phyloP scores from a whole-genome alignment of 352 stramenopile species.

The Pilasporangium apinafurcum region DNA sequence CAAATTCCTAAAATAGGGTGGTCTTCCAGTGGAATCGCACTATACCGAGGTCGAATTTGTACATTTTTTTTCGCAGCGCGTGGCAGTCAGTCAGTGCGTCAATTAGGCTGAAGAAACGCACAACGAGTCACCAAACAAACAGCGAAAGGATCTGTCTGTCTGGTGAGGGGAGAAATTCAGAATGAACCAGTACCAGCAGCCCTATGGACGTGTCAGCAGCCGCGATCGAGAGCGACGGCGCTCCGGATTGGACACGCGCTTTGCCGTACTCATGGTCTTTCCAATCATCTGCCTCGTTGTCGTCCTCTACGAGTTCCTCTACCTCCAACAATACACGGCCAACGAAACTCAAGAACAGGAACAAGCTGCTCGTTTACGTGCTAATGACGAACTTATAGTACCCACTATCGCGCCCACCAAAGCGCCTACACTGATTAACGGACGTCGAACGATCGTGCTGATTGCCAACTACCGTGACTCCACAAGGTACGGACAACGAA shows the following conservation, averaged over 20 bases:
- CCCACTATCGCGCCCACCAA: slow-evolving; percentile 8
- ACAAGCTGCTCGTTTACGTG: slow-evolving; percentile 16
- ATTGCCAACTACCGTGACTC: slow-evolving; percentile 83
- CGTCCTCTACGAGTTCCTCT: slow-evolving; percentile 77
- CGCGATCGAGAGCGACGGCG: slow-evolving; percentile 26
- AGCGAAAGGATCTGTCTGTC: too few relatives aligned
- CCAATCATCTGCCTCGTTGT: slow-evolving; percentile 61
- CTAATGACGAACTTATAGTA: slow-evolving; percentile 11
- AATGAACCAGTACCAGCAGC: slow-evolving; percentile 19
- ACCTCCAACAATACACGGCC: slow-evolving; percentile 61
- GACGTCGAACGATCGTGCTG: slow-evolving; percentile 67
- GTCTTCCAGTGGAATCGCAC: too few relatives aligned
- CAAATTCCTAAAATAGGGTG: too few relatives aligned
- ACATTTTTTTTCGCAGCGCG: too few relatives aligned
- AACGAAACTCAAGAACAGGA: slow-evolving; percentile 25
- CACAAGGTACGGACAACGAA: slow-evolving; percentile 20
- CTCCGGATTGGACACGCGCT: slow-evolving; percentile 42
- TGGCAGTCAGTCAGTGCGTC: too few relatives aligned
- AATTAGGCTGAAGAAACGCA: too few relatives aligned
- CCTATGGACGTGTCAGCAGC: slow-evolving; percentile 58
- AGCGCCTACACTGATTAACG: slow-evolving; percentile 29
- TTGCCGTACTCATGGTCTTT: slow-evolving; percentile 61
- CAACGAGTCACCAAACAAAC: too few relatives aligned
- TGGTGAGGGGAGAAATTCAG: too few relatives aligned
- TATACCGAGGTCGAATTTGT: too few relatives aligned